Evolutionary conservation across 306 rosid genomes (phyloP).

Genomic region (Medicago lupulina): DNA sequence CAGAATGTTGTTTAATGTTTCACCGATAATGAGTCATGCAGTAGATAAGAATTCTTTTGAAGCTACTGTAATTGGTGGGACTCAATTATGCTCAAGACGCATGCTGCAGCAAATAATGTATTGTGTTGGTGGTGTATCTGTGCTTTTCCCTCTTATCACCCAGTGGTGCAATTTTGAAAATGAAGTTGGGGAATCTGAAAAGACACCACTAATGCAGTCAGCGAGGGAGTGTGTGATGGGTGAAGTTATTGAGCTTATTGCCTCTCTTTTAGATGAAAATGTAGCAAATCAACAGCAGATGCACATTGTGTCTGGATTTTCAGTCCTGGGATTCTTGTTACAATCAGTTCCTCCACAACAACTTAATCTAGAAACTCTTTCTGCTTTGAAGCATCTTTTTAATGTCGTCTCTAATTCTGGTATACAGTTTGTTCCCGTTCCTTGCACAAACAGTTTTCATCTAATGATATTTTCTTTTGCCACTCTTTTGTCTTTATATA

Average conservation of each 20-base stretch:
- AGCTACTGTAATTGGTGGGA: constrained; percentile 84
- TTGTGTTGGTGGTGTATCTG: constrained; percentile 98
- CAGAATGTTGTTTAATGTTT: constrained; percentile 85
- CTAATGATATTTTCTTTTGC: constrained; percentile 35
- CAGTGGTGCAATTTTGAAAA: constrained; percentile 70
- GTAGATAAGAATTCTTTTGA: constrained; percentile 77
- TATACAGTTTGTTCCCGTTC: constrained; percentile 43
- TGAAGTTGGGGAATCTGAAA: constrained; percentile 58
- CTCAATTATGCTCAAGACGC: constrained; percentile 92
- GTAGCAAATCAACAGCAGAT: constrained; percentile 94
- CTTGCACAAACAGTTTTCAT: constrained; percentile 33
- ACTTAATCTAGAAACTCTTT: constrained; percentile 83
- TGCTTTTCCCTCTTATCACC: constrained; percentile 88
- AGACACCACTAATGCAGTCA: constrained; percentile 46
- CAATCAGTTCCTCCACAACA: constrained; percentile 86
- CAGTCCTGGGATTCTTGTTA: constrained; percentile 90
- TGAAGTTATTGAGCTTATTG: constrained; percentile 88
- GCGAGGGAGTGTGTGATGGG: constrained; percentile 68
- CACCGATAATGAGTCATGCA: constrained; percentile 68
- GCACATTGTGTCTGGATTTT: constrained; percentile 96
- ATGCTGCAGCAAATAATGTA: constrained; percentile 89
- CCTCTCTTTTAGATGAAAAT: constrained; percentile 91
- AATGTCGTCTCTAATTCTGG: constrained; percentile 82
- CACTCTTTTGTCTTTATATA: constrained; percentile 27
- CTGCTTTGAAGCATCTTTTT: constrained; percentile 85